These are phyloP conservation scores for Astragalus membranaceus DNA, from an alignment of 306 rosid genomes.

Conservation along the genomic window DNA sequence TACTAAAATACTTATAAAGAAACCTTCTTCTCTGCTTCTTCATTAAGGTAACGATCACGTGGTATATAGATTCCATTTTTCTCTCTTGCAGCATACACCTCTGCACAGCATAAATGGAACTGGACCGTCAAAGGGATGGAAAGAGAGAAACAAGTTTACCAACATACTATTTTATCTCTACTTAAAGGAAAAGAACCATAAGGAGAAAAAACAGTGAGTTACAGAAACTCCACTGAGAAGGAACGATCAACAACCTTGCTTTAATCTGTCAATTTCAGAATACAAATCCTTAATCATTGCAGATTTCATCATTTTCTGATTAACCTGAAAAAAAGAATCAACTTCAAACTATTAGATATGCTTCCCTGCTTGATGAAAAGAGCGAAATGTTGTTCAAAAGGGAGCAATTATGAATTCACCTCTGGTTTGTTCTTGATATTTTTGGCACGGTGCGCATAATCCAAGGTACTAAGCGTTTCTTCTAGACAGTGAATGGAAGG, in stretches of 20 bases:
- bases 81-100: constrained; percentile 99
- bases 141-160: background rate
- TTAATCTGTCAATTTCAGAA: constrained; percentile 89
- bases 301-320: constrained; percentile 99
- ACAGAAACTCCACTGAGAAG: constrained; percentile 12
- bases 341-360: constrained; percentile 22
- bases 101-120: constrained; percentile 29
- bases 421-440: constrained; percentile 99
- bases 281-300: constrained; percentile 95
- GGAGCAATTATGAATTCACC: constrained; percentile 44
- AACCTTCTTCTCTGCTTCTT: constrained; percentile 99
- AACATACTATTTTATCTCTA: background rate
- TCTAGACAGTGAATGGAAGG: constrained; percentile 98
- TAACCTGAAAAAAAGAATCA: constrained; percentile 53
- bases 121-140: background rate
- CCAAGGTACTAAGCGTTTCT: constrained; percentile 97
- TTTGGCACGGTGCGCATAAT: constrained; percentile 98
- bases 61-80: constrained; percentile 99
- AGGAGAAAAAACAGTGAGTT: constrained; percentile 8
- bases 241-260: constrained; percentile 67
- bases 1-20: background rate
- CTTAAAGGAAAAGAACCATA: background rate
- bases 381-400: constrained; percentile 5
- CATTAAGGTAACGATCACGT: constrained; percentile 93
- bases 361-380: background rate